Percentiles rank a stretch among this genome's conserved stretches.
Conservation (phyloP, 2,329 filamentous ascomycete genomes). For the Aspergillus bombycis region DNA sequence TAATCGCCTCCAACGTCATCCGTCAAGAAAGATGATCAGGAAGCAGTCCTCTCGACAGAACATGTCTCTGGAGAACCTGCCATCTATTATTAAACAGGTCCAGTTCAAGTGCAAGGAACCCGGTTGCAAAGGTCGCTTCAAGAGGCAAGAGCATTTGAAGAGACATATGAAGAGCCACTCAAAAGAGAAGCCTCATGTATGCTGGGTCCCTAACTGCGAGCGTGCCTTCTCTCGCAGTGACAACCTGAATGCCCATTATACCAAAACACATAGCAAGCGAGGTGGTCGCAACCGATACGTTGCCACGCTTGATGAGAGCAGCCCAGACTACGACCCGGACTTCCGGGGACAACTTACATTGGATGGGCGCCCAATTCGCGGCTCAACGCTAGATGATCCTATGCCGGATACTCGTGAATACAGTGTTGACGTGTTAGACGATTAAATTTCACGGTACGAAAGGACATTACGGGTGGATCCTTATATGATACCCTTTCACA, state of each 20-base stretch:
- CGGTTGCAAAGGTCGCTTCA: conserved; percentile 51
- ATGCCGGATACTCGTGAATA: conserved; percentile 37
- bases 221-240: conserved; percentile 48
- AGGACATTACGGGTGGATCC: conserved; percentile 27
- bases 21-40: conserved; percentile 35
- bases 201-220: conserved; percentile 49
- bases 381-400: conserved; percentile 39
- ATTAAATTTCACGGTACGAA: conserved; percentile 23
- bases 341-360: conserved; percentile 48
- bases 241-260: conserved; percentile 51
- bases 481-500: conserved; percentile 34
- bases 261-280: conserved; percentile 51
- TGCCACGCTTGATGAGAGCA: conserved; percentile 48
- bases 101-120: conserved; percentile 47
- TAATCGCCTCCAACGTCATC: conserved; percentile 34
- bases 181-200: conserved; percentile 47
- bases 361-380: conserved; percentile 46
- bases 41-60: conserved; percentile 39
- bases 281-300: conserved; percentile 51
- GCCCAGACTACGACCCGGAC: conserved; percentile 47
- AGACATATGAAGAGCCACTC: conserved; percentile 53
- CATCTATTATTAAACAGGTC: conserved; percentile 44
- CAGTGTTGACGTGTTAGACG: conserved; percentile 39
- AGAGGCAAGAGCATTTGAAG: conserved; percentile 54
- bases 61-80: conserved; percentile 40